These are phyloP conservation scores for Penicillium coffeae DNA, from an alignment of 495 filamentous ascomycete species.

Conservation along the genomic window DNA sequence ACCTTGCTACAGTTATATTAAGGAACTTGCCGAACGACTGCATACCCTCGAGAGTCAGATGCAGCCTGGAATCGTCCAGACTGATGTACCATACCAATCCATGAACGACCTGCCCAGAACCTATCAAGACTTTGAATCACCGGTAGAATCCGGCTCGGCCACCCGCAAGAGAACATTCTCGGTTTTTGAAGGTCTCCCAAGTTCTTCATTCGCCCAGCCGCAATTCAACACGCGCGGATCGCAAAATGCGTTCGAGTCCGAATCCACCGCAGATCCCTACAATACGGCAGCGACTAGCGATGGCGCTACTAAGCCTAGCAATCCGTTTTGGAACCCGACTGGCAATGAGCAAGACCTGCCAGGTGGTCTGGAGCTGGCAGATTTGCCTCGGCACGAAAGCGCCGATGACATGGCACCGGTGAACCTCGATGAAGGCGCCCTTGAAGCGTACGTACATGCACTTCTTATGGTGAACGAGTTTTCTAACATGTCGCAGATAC, in stretches of 20 bases:
- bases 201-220: slow-evolving; percentile 44
- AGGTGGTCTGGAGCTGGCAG: slow-evolving; percentile 33
- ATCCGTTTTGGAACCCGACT: slow-evolving; percentile 35
- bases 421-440: slow-evolving; percentile 41
- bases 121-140: slow-evolving; percentile 49
- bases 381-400: slow-evolving; percentile 32
- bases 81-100: slow-evolving; percentile 43
- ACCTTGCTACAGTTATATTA: slow-evolving; percentile 70
- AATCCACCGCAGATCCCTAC: slow-evolving; percentile 44
- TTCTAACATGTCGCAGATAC: slow-evolving; percentile 51
- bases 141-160: slow-evolving; percentile 36
- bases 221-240: slow-evolving; percentile 40
- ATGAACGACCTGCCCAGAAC: slow-evolving; percentile 45
- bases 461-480: background rate
- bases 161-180: slow-evolving; percentile 55
- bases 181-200: slow-evolving; percentile 50
- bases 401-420: slow-evolving; percentile 41
- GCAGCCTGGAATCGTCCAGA: slow-evolving; percentile 44
- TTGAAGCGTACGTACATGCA: slow-evolving; percentile 38
- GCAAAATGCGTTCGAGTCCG: slow-evolving; percentile 37
- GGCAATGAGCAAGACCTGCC: slow-evolving; percentile 37
- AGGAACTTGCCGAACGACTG: slow-evolving; percentile 87
- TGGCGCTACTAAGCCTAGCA: slow-evolving; percentile 34
- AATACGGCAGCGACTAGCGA: slow-evolving; percentile 27
- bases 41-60: slow-evolving; percentile 73